These are phyloP conservation scores for Ganoderma lucidum DNA, from an alignment of 1,284 basidiomycete genomes.

Conservation along the genomic window DNA sequence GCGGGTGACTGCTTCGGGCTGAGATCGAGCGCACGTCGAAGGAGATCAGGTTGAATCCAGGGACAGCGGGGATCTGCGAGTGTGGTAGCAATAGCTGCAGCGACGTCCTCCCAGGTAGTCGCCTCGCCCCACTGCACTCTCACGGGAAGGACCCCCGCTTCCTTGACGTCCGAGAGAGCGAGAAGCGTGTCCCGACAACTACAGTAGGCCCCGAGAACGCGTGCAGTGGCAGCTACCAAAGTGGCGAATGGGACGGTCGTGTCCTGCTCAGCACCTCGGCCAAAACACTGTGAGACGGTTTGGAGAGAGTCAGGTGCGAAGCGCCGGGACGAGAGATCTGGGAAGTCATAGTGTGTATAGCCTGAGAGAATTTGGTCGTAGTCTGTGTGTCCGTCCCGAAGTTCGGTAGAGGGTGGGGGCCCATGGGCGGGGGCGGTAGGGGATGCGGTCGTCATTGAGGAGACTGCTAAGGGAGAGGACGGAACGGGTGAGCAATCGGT, in stretches of 20 bases:
- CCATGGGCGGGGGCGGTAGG: constrained; percentile 15
- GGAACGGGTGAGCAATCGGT: constrained; percentile 26
- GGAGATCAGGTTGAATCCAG: constrained; percentile 18
- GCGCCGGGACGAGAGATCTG: constrained; percentile 34
- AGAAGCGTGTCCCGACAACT: constrained; percentile 49
- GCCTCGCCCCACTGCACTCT: constrained; percentile 48
- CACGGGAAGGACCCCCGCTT: constrained; percentile 38
- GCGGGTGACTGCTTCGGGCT: constrained; percentile 32
- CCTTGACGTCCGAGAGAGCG: constrained; percentile 38
- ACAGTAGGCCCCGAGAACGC: constrained; percentile 51
- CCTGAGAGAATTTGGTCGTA: constrained; percentile 30
- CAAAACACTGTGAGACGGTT: constrained; percentile 24
- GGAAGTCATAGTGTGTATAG: constrained; percentile 34
- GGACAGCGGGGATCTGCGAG: constrained; percentile 31
- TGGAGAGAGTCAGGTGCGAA: constrained; percentile 31
- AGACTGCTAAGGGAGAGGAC: constrained; percentile 16
- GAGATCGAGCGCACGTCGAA: constrained; percentile 30
- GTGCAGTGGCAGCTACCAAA: constrained; percentile 44
- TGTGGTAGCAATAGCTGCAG: constrained; percentile 33
- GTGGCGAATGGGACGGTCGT: constrained; percentile 26
- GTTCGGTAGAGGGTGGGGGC: constrained; percentile 18
- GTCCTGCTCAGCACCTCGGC: constrained; percentile 5
- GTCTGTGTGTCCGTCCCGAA: constrained; percentile 15
- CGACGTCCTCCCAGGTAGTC: constrained; percentile 44
- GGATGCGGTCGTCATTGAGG: constrained; percentile 23